A percentile compares a stretch with the other conserved stretches of the same genome.
These are phyloP conservation scores for Ogataea polymorpha DNA, from an alignment of 805 yeast genomes.

Conservation along the genomic window DNA sequence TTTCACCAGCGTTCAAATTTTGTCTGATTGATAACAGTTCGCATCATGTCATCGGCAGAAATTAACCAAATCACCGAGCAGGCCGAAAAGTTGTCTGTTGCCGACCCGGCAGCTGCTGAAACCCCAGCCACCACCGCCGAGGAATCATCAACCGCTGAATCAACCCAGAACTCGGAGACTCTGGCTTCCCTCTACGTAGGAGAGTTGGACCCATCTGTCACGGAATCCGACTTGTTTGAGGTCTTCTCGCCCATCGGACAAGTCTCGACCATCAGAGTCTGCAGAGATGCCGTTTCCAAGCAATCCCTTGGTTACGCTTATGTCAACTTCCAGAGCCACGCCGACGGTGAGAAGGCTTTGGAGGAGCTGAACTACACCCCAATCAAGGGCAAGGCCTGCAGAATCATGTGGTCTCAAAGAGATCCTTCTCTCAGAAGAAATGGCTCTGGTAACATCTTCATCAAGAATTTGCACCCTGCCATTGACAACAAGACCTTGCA, in stretches of 20 bases:
- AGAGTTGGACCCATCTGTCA: constrained; percentile 88
- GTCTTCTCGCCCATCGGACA: constrained; percentile 92
- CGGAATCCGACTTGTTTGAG: constrained; percentile 93
- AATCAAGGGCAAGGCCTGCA: constrained; percentile 94
- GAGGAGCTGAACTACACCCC: constrained; percentile 92
- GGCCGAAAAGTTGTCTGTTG: constrained; percentile 33
- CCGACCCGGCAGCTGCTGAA: constrained; percentile 30
- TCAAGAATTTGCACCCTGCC: constrained; percentile 97
- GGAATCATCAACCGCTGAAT: constrained; percentile 32
- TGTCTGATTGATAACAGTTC: constrained; percentile 7
- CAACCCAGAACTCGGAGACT: constrained; percentile 47
- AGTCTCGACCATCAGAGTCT: constrained; percentile 95
- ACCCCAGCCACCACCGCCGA: constrained; percentile 33
- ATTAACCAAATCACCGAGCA: constrained; percentile 34
- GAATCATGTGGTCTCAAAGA: constrained; percentile 99
- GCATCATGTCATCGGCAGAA: constrained; percentile 33
- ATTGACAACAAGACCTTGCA: constrained; percentile 98
- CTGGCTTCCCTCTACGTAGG: constrained; percentile 95
- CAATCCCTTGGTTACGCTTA: constrained; percentile 97
- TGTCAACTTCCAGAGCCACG: constrained; percentile 87
- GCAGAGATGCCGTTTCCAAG: constrained; percentile 97
- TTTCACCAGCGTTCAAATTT: constrained; percentile 11
- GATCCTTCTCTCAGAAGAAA: constrained; percentile 93
- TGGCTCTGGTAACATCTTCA: constrained; percentile 95
- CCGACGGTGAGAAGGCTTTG: constrained; percentile 90